These are phyloP conservation scores for Cyberlindnera maclurae DNA, from an alignment of 805 yeast genomes.

Conservation along the genomic window DNA sequence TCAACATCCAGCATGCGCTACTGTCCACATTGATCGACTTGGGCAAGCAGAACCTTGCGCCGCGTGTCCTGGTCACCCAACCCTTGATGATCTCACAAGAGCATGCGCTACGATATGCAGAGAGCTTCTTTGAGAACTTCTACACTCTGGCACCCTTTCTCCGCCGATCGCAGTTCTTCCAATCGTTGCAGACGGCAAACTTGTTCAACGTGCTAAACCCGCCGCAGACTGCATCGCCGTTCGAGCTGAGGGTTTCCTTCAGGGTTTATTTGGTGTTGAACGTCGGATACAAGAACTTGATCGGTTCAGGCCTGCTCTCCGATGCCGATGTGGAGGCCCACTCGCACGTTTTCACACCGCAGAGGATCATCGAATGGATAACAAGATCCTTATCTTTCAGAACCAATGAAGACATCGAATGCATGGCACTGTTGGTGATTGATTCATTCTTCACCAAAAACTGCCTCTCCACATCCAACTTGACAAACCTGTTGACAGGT, in stretches of 20 bases:
- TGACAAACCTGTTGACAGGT: conserved; percentile 42
- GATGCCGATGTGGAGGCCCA: conserved; percentile 8
- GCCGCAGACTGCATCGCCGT: conserved; percentile 1
- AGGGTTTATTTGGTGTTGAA: conserved; percentile 14
- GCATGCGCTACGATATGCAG: conserved; percentile 12
- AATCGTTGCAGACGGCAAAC: conserved; percentile 8
- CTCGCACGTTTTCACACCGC: conserved; percentile 7
- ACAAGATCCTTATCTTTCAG: conserved; percentile 27
- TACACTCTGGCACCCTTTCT: conserved; percentile 16
- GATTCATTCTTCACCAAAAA: conserved; percentile 47
- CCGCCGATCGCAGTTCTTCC: conserved; percentile 10
- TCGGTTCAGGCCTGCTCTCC: conserved; percentile 6
- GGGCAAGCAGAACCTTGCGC: conserved; percentile 13
- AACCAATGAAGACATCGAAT: conserved; percentile 35
- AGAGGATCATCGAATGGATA: conserved; percentile 7
- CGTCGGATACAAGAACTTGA: conserved; percentile 18
- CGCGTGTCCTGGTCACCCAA: conserved; percentile 1
- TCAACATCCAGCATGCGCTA: conserved; percentile 18
- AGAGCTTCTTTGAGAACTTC: conserved; percentile 13
- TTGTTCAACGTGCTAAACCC: conserved; percentile 16
- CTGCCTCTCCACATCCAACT: conserved; percentile 48
- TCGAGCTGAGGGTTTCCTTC: conserved; percentile 10
- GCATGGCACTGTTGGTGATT: conserved; percentile 40
- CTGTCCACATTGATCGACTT: conserved; percentile 17
- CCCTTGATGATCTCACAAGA: conserved; percentile 14